These are phyloP conservation scores for Suillus variegatus DNA, from an alignment of 768 basidiomycete genomes.

Conservation along the genomic window DNA sequence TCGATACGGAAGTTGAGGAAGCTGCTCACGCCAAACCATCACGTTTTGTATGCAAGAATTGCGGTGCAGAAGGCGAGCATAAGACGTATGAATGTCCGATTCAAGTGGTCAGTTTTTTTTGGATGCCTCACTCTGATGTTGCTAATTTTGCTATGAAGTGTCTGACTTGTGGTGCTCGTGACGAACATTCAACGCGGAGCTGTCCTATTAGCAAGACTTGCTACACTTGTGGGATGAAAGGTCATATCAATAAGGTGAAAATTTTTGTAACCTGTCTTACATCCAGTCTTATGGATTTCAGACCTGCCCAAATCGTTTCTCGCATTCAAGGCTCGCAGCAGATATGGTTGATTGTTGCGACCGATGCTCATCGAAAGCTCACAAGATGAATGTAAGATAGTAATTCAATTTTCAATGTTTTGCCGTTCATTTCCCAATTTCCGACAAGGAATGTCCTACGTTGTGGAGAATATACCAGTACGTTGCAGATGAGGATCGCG, in stretches of 20 bases:
- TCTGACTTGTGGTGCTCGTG: slow-evolving; percentile 75
- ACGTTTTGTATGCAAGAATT: slow-evolving; percentile 71
- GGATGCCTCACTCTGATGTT: not conserved
- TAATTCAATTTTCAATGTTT: not conserved
- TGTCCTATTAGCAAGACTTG: slow-evolving; percentile 84
- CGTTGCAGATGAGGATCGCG: slow-evolving; percentile 53
- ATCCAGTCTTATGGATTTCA: slow-evolving; percentile 26
- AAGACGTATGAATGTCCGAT: slow-evolving; percentile 68
- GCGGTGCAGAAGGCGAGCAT: slow-evolving; percentile 74
- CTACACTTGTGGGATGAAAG: slow-evolving; percentile 82
- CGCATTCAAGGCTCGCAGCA: slow-evolving; percentile 19
- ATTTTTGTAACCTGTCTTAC: not conserved
- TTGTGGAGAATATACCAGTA: slow-evolving; percentile 83
- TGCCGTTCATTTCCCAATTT: not conserved
- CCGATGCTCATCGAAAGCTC: slow-evolving; percentile 65
- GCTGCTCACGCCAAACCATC: slow-evolving; percentile 40
- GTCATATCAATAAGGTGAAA: slow-evolving; percentile 67
- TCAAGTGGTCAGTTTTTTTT: slow-evolving; percentile 55
- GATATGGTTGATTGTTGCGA: slow-evolving; percentile 54
- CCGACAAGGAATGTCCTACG: slow-evolving; percentile 74
- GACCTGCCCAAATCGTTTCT: slow-evolving; percentile 71
- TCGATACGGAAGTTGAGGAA: slow-evolving; percentile 49
- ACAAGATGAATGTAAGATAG: slow-evolving; percentile 60
- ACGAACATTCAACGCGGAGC: slow-evolving; percentile 75
- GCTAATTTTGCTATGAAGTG: slow-evolving; percentile 47